Evolutionary conservation across 345 rosid species (phyloP).

Genomic region (Salix exigua): DNA sequence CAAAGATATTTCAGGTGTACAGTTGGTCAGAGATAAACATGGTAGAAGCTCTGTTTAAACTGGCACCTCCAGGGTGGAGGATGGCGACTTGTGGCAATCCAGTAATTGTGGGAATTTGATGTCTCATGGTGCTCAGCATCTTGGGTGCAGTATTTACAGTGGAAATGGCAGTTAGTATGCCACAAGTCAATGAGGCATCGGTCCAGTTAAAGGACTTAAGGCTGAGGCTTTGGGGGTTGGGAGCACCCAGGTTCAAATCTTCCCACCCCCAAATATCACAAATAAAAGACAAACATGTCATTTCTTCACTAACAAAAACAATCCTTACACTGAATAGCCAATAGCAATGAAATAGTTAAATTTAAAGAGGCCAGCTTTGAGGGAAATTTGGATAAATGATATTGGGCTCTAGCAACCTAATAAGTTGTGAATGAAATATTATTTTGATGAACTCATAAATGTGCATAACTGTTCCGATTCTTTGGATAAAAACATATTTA

Average conservation of each 20-base stretch:
- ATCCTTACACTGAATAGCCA: neutral
- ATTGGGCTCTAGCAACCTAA: neutral
- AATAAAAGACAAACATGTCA: neutral
- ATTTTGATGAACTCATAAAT: neutral
- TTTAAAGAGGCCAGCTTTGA: neutral
- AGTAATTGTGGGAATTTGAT: neutral
- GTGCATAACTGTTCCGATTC: neutral
- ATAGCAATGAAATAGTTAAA: neutral
- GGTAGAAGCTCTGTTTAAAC: neutral
- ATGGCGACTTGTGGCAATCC: neutral
- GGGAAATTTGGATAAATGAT: neutral
- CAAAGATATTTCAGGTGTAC: neutral
- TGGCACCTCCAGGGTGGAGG: neutral
- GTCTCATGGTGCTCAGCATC: neutral
- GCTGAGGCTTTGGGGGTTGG: neutral
- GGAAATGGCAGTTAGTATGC: neutral
- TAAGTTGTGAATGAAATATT: neutral
- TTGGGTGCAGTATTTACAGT: neutral
- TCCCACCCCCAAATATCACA: neutral
- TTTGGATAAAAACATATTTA: neutral
- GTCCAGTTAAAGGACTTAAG: neutral
- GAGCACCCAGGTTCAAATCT: neutral
- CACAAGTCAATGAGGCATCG: neutral
- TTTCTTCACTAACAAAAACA: neutral
- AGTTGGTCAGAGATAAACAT: neutral